Conservation (phyloP, 139 green algal species). For the Trebouxia sp. region DNA sequence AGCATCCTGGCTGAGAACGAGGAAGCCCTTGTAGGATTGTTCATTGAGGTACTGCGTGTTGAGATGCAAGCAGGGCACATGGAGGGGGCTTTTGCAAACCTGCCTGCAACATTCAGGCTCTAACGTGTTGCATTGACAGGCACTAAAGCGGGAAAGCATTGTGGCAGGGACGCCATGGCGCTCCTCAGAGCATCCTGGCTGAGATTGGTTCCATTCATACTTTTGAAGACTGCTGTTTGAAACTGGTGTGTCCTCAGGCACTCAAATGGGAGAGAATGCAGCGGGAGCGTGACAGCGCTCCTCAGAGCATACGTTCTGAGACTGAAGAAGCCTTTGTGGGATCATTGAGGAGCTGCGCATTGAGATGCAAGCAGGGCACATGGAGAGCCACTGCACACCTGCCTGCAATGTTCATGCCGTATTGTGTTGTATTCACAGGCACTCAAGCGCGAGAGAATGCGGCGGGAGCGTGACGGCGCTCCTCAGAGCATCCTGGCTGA, state of each 20-base stretch:
- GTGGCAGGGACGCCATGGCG: slow-evolving; percentile 26
- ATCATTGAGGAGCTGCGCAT: slow-evolving; percentile 37
- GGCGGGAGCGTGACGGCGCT: slow-evolving; percentile 28
- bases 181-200: slow-evolving; percentile 2
- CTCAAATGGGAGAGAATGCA: slow-evolving; percentile 36
- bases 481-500: slow-evolving; percentile 8
- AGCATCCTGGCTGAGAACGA: slow-evolving; percentile 40
- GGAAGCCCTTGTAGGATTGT: slow-evolving; percentile 39
- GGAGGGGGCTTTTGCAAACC: too few species aligned
- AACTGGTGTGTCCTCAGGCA: too few species aligned
- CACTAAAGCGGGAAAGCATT: slow-evolving; percentile 39
- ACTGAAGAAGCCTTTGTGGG: slow-evolving; percentile 46
- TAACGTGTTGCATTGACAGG: slow-evolving; percentile 30
- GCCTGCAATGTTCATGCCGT: too few species aligned
- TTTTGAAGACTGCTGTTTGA: too few species aligned
- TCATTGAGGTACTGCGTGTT: slow-evolving; percentile 39
- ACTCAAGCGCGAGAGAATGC: slow-evolving; percentile 37
- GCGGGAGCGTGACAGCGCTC: slow-evolving; percentile 25
- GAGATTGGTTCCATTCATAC: too few species aligned
- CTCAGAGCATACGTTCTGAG: background rate
- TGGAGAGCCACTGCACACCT: too few species aligned
- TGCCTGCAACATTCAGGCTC: too few species aligned
- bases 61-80: slow-evolving; percentile 56
- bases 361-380: slow-evolving; percentile 56
- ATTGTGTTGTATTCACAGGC: slow-evolving; percentile 37